Conservation (phyloP, 2,329 filamentous ascomycete genomes). For the Nectriaceae sp. region DNA sequence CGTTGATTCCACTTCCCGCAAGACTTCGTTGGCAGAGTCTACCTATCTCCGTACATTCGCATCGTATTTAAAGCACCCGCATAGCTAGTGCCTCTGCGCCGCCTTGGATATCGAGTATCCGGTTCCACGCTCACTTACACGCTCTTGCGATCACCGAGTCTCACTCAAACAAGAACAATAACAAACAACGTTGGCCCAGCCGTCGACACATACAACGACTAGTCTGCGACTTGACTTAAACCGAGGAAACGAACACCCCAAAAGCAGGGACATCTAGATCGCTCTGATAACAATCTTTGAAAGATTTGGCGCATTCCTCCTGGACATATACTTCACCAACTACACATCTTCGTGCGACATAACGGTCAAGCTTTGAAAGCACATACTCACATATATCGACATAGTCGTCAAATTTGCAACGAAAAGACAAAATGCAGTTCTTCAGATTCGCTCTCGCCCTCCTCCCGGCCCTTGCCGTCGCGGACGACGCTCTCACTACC, state of each 20-base stretch:
- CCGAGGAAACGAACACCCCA: too few species aligned
- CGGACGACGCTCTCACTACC: conserved; percentile 34
- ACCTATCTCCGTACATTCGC: conserved; percentile 26
- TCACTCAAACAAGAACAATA: conserved; percentile 6
- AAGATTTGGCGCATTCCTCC: conserved; percentile 2
- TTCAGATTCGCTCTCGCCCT: conserved; percentile 48
- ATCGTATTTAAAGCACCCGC: conserved; percentile 23
- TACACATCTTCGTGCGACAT: conserved; percentile 15
- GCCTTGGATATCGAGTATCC: conserved; percentile 32
- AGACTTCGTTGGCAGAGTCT: conserved; percentile 62
- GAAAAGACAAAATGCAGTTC: conserved; percentile 39
- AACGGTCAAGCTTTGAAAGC: conserved; percentile 23
- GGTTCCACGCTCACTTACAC: conserved; percentile 20
- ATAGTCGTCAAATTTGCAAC: conserved; percentile 11
- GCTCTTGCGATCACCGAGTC: not conserved
- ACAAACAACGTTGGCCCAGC: conserved; percentile 9
- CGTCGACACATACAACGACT: conserved; percentile 7
- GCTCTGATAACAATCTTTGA: conserved; percentile 1
- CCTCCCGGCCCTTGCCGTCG: conserved; percentile 55
- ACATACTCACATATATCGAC: conserved; percentile 21
- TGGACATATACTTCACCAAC: conserved; percentile 6
- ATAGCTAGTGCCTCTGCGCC: conserved; percentile 12
- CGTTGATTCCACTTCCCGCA: conserved; percentile 24
- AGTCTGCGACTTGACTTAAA: conserved; percentile 8
- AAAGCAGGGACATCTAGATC: too few species aligned